A percentile compares a stretch with the other conserved stretches of the same genome.
phyloP scores from a whole-genome alignment of 2,329 filamentous ascomycete genomes.

The Drechslerella dactyloides region DNA sequence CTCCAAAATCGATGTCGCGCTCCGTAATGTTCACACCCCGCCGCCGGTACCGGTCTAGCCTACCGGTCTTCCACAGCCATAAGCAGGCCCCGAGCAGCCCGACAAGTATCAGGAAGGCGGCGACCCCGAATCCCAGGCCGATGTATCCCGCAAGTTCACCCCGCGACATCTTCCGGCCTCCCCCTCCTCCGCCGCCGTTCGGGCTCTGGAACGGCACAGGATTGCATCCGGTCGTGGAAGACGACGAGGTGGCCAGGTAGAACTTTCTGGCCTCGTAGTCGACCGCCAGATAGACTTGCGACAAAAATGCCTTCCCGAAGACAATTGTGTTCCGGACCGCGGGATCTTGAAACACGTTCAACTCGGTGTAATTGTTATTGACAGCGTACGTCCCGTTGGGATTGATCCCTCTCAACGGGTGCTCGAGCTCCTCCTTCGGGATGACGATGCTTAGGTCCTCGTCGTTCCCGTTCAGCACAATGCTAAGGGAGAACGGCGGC shows the following conservation, averaged over 20 bases:
- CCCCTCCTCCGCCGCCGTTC: neutral
- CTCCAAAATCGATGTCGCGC: constrained; percentile 26
- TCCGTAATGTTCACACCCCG: constrained; percentile 41
- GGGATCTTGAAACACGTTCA: constrained; percentile 44
- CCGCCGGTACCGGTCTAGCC: constrained; percentile 38
- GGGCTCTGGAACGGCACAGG: constrained; percentile 21
- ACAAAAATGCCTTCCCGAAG: constrained; percentile 45
- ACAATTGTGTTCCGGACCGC: constrained; percentile 44
- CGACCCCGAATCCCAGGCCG: constrained; percentile 29
- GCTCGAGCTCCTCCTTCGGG: constrained; percentile 34
- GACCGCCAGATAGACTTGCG: constrained; percentile 35
- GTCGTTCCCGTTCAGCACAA: constrained; percentile 35
- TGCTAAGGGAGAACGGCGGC: constrained; percentile 30
- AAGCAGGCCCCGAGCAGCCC: constrained; percentile 16
- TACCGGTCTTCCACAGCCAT: constrained; percentile 48
- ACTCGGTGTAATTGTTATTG: constrained; percentile 36
- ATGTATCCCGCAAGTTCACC: constrained; percentile 27
- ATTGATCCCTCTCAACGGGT: constrained; percentile 42
- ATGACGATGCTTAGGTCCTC: constrained; percentile 34
- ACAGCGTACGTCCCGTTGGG: constrained; percentile 34
- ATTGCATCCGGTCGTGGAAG: constrained; percentile 35
- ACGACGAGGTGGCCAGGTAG: constrained; percentile 39
- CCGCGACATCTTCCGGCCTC: neutral
- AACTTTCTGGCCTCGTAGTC: constrained; percentile 47
- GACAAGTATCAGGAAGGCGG: constrained; percentile 24